phyloP scores from a whole-genome alignment of 2,329 filamentous ascomycete genomes.

The Parafenestella ontariensis region DNA sequence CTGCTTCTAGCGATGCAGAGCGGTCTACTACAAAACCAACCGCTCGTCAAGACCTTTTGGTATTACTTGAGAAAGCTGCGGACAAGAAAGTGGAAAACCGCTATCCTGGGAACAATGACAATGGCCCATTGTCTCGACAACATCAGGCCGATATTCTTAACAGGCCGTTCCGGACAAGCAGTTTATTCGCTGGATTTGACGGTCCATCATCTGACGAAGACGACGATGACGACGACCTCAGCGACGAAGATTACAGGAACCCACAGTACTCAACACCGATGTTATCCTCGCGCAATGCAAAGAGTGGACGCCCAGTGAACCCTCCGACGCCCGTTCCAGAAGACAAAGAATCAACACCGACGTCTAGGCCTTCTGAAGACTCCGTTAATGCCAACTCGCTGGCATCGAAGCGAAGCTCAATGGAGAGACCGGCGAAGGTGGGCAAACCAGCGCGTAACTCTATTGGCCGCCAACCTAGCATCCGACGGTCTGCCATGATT shows the following conservation, averaged over 20 bases:
- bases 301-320: constrained; percentile 54
- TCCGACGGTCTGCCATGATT: constrained; percentile 81
- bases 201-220: constrained; percentile 63
- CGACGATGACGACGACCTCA: constrained; percentile 61
- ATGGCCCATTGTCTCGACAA: constrained; percentile 70
- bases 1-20: constrained; percentile 14
- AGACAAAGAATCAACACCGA: constrained; percentile 47
- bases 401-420: constrained; percentile 37
- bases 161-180: constrained; percentile 78
- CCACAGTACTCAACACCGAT: constrained; percentile 53
- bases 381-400: constrained; percentile 29
- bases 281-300: constrained; percentile 54
- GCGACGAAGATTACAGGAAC: constrained; percentile 68
- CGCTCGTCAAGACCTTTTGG: constrained; percentile 39
- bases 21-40: constrained; percentile 22
- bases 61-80: constrained; percentile 37
- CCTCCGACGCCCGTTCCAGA: constrained; percentile 53
- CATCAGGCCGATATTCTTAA: constrained; percentile 65
- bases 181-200: constrained; percentile 86
- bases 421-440: constrained; percentile 47
- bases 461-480: constrained; percentile 60
- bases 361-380: constrained; percentile 41
- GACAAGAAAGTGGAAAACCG: constrained; percentile 62
- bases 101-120: constrained; percentile 82
- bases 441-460: constrained; percentile 41